Evolutionary conservation across 805 yeast genomes (phyloP).

Genomic region (Ogataea chonburiensis): DNA sequence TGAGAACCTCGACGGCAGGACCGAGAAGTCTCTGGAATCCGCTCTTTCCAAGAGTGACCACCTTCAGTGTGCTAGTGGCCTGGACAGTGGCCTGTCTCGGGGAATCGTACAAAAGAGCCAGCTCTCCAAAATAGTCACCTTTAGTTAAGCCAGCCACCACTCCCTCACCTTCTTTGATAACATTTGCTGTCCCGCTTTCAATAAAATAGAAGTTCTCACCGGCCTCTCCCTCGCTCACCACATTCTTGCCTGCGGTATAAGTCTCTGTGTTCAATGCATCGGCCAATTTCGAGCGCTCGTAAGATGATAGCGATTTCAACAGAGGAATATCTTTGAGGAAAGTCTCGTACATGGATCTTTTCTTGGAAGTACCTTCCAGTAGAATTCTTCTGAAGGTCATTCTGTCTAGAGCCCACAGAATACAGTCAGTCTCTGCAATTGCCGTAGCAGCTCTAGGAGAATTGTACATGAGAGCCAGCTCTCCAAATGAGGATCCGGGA

Average conservation of each 20-base stretch:
- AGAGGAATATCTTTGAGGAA: constrained; percentile 86
- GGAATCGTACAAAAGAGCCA: constrained; percentile 84
- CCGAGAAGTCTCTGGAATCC: constrained; percentile 95
- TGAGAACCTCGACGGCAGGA: constrained; percentile 86
- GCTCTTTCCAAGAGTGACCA: constrained; percentile 87
- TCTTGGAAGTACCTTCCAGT: constrained; percentile 84
- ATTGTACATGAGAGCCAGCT: constrained; percentile 94
- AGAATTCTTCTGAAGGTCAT: constrained; percentile 88
- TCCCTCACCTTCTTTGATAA: constrained; percentile 60
- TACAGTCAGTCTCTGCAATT: constrained; percentile 63
- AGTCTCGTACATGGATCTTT: constrained; percentile 86
- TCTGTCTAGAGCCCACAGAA: constrained; percentile 91
- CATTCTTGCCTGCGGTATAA: constrained; percentile 67
- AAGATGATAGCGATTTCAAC: constrained; percentile 64
- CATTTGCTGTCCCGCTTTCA: constrained; percentile 81
- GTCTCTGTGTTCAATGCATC: constrained; percentile 86
- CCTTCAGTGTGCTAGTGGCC: constrained; percentile 72
- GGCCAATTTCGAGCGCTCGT: constrained; percentile 88
- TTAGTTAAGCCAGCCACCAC: constrained; percentile 57
- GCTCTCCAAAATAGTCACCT: constrained; percentile 96
- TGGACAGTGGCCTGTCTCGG: constrained; percentile 94
- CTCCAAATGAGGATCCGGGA: constrained; percentile 92
- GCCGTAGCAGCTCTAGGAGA: constrained; percentile 98
- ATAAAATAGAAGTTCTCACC: constrained; percentile 76
- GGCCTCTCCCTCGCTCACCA: constrained; percentile 82